Base-by-base conservation (phyloP, 2,329 filamentous ascomycete species). In the Penicillium hordei region DNA sequence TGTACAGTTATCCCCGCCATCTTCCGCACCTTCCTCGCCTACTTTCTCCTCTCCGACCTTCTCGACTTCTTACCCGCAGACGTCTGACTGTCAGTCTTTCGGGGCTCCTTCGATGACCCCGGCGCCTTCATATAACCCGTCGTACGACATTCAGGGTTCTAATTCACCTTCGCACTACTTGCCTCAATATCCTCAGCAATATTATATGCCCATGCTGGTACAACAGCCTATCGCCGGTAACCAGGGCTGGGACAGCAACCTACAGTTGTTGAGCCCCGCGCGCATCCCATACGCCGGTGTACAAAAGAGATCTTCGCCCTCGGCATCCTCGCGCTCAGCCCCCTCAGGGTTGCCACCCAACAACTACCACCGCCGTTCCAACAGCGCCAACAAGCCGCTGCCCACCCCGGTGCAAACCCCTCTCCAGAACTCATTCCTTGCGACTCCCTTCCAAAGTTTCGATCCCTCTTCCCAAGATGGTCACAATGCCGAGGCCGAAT, bases 351-450 rank as follows among this genome's bases (percentile, higher is more conserved):
- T 46, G 25, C 43, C 57, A 6, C 50, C 59, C 13, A 62, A 50
- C 50, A 76, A 77, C 42, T 75, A 79, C 29, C 75, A 71, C 42
- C 72, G 72, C 40, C 70, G 71, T 45, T 69, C 72, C 19, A 70
- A 70, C 58, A 67, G 68, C 63, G 74, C 76, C 58, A 74, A 79
- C 58, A 85, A 83, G 70, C 78, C 82, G 64, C 76, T 83, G 13
- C 82, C 82, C 3, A 83, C 81, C 25, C 81, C 83, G n/a, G 76
- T 80, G 45, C 79, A 82, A 59, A 83, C 82, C 9, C 81, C 82
- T 15, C 76, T 79, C 29, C 79, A 83, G 68, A 78, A 80, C 58
- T 76, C 77, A 3, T 83, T 82, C 63, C 70, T 82, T 59, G 74
- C 72, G 4, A 69, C 73, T 33, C 74, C 74, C 29, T 82, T 80